Conservation (phyloP, 495 filamentous ascomycete species). For the Staphylotrichum longicolle region DNA sequence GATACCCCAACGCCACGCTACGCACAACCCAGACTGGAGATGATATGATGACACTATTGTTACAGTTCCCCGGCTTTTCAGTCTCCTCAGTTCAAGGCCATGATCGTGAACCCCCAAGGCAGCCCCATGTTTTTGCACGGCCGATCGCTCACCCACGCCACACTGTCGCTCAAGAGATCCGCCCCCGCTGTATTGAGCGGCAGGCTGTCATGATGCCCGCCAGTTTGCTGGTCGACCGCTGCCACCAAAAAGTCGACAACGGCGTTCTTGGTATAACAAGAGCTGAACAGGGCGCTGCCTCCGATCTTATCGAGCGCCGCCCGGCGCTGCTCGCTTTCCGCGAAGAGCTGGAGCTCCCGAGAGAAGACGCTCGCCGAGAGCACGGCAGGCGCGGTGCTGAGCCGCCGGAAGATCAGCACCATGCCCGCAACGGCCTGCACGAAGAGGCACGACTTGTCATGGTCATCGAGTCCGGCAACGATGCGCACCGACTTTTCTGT, state of each 20-base stretch:
- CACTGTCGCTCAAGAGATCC: constrained; percentile 25
- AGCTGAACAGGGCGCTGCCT: constrained; percentile 19
- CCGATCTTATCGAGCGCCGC: constrained; percentile 30
- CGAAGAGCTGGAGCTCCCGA: constrained; percentile 34
- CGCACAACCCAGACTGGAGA: too few species aligned
- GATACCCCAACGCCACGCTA: constrained; percentile 26
- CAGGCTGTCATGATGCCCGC: constrained; percentile 13
- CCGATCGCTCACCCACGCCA: constrained; percentile 28
- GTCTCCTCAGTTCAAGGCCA: constrained; percentile 33
- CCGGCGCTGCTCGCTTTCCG: constrained; percentile 32
- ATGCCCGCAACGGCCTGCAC: constrained; percentile 35
- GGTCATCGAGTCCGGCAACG: constrained; percentile 28
- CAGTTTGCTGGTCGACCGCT: constrained; percentile 19
- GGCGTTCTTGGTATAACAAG: constrained; percentile 28
- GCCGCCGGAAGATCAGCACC: constrained; percentile 28
- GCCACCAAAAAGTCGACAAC: constrained; percentile 27
- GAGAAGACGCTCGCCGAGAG: constrained; percentile 19
- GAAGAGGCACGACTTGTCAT: constrained; percentile 29
- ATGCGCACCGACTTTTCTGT: constrained; percentile 24
- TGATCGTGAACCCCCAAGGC: constrained; percentile 40
- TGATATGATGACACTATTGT: constrained; percentile 19
- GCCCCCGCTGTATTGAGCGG: constrained; percentile 15
- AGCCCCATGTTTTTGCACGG: constrained; percentile 36
- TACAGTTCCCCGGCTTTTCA: constrained; percentile 2
- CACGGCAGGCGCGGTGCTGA: background rate